Percentiles rank a stretch among this genome's conserved stretches.
Evolutionary conservation across 352 stramenopile genomes (phyloP).

Genomic region (Phytophthora hibernalis): DNA sequence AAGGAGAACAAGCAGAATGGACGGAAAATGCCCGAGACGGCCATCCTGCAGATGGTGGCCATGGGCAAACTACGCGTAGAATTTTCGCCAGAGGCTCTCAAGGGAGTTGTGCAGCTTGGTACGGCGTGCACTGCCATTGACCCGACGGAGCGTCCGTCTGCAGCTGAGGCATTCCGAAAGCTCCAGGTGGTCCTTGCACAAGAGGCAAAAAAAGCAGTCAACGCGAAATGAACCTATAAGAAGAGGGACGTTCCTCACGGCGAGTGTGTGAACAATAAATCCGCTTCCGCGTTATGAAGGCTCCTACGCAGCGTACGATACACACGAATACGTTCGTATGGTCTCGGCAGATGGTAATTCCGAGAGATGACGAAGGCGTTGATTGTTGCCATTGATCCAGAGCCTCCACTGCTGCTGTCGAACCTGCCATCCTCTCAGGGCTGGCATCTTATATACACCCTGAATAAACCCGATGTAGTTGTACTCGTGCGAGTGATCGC

Average conservation of each 20-base stretch:
- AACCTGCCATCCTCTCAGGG: conserved; percentile 19
- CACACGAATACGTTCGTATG: conserved; percentile 22
- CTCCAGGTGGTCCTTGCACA: conserved; percentile 47
- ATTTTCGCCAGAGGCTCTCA: conserved; percentile 37
- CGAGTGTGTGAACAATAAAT: conserved; percentile 14
- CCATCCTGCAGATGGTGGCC: conserved; percentile 56
- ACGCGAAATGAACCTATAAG: conserved; percentile 44
- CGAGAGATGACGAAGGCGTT: conserved; percentile 5
- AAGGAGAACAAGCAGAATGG: conserved; percentile 45
- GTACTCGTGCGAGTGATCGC: conserved; percentile 26
- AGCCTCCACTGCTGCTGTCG: conserved; percentile 13
- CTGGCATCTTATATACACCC: conserved; percentile 31
- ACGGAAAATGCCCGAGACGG: conserved; percentile 51
- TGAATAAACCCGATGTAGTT: conserved; percentile 44
- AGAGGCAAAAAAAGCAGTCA: conserved; percentile 37
- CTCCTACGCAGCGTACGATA: conserved; percentile 25
- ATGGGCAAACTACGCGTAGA: conserved; percentile 52
- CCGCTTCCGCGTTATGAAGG: conserved; percentile 43
- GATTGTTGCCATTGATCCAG: conserved; percentile 1
- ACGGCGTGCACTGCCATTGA: conserved; percentile 52
- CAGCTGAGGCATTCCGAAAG: conserved; percentile 44
- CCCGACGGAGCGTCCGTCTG: conserved; percentile 45
- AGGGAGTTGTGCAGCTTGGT: conserved; percentile 42
- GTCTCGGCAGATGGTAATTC: conserved; percentile 20
- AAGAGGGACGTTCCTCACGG: conserved; percentile 23